Base-by-base conservation (phyloP, 2,329 filamentous ascomycete genomes). In the Pseudogymnoascus sp. region DNA sequence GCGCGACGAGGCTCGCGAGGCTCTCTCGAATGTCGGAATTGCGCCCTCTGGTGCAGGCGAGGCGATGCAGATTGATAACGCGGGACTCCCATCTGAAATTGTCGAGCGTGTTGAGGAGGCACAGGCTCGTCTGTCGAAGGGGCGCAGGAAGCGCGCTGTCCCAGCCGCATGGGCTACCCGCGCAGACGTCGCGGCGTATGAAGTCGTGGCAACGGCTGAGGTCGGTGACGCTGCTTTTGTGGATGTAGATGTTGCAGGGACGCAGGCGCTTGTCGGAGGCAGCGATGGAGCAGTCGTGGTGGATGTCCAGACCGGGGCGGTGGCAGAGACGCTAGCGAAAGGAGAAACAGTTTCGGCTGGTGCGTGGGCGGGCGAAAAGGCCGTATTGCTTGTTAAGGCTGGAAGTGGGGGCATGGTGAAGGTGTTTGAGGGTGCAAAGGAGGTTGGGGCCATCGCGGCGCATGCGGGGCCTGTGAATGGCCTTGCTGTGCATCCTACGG, bases 31-130 rank as follows among this genome's bases (percentile, higher is more conserved):
- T 71, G 82, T 97, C 12, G 89, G 89, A 1, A 84, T 96, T 45
- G 84, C 84, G 23, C 79, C 79, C 26, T 76, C 75, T 48, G 73
- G 74, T 60, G 81, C 83, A 67, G 89, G 86, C 26, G 94, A 97
- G 72, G 86, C 87, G 15, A 99, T 99, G 94, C 89, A 94, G 65
- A 85, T 99, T 15, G 94, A 99, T 71, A 84, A 81, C 59, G 84
- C 91, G 67, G 83, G 82, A 21, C 77, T 99, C 30, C 85, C 92
- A 2, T 85, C 88, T 45, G 81, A 81, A 12, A 76, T 96, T 56
- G 77, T 83, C 18, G 82, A 82, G 59, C 85, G 85, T 69, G 85
- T 99, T 57, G 88, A 95, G 63, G 84, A 84, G 71, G 89, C 88
- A 68, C 89, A 96, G 71, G 80, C 88, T 39, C 95, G 90, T 68